phyloP scores from a whole-genome alignment of 2,329 filamentous ascomycete genomes.

The Claviceps pusilla region DNA sequence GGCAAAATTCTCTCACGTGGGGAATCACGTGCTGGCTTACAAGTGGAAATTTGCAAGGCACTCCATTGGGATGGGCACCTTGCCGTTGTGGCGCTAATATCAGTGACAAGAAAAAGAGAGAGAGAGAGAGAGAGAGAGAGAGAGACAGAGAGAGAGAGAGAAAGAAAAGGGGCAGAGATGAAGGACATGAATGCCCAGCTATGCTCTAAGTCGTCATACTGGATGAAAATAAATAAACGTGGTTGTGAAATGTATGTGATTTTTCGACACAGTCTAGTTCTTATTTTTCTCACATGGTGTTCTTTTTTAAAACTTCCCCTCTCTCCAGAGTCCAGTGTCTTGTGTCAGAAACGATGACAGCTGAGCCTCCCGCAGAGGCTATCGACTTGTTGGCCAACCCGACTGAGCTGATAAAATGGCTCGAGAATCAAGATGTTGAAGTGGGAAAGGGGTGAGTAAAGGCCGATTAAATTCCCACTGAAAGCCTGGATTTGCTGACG shows the following conservation, averaged over 20 bases:
- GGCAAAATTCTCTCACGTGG: slow-evolving; percentile 23
- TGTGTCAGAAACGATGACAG: slow-evolving; percentile 7
- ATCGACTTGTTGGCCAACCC: slow-evolving; percentile 22
- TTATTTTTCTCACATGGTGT: neutral
- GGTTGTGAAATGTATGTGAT: slow-evolving; percentile 1
- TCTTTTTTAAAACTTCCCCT: neutral
- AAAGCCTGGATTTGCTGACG: slow-evolving; percentile 1
- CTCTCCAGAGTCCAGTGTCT: neutral
- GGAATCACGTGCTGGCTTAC: slow-evolving; percentile 13
- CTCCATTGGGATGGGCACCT: neutral
- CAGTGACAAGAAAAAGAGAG: neutral
- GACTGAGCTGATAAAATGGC: slow-evolving; percentile 24
- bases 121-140: neutral
- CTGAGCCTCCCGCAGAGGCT: slow-evolving; percentile 12
- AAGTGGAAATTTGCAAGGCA: neutral
- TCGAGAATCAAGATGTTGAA: slow-evolving; percentile 23
- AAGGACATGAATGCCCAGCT: neutral
- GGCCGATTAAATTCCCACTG: neutral
- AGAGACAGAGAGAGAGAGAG: neutral
- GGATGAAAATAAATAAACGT: neutral
- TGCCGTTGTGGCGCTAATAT: neutral
- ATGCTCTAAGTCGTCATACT: neutral
- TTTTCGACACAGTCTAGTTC: neutral
- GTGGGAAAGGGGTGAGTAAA: slow-evolving; percentile 22
- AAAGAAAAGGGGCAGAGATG: neutral